These are phyloP conservation scores for Lactarius psammicola DNA, from an alignment of 768 basidiomycete genomes.

Conservation along the genomic window DNA sequence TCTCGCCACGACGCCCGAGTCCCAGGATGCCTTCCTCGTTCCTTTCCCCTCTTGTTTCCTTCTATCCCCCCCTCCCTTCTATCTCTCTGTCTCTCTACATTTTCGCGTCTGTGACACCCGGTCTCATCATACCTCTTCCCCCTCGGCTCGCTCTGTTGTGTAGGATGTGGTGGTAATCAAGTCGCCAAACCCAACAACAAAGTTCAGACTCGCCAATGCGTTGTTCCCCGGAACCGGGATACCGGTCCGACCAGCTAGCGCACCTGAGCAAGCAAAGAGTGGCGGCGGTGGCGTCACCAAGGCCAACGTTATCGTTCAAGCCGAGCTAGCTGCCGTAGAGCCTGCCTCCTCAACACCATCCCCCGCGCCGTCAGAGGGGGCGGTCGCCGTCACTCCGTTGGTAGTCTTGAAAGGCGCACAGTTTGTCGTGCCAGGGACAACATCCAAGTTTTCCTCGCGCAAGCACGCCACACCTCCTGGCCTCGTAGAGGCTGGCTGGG, in stretches of 20 bases:
- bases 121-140: constrained; percentile 27
- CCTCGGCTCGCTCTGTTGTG: constrained; percentile 14
- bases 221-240: constrained; percentile 15
- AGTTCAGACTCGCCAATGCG: constrained; percentile 26
- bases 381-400: constrained; percentile 12
- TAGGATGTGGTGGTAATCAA: constrained; percentile 29
- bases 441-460: constrained; percentile 21
- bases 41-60: background rate
- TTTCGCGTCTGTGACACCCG: constrained; percentile 12
- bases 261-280: constrained; percentile 1
- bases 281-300: background rate
- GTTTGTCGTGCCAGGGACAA: constrained; percentile 10
- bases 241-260: background rate
- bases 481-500: constrained; percentile 26
- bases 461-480: constrained; percentile 13
- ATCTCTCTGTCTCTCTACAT: constrained; percentile 14
- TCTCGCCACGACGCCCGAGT: constrained; percentile 12
- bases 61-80: background rate
- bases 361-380: constrained; percentile 5
- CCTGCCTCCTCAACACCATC: constrained; percentile 24
- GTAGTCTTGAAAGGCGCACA: constrained; percentile 23
- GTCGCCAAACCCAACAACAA: constrained; percentile 22
- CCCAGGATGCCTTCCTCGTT: constrained; percentile 13
- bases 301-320: background rate
- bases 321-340: constrained; percentile 15